Percentiles rank a stretch among this genome's conserved stretches.
Evolutionary conservation across 2,329 filamentous ascomycete genomes (phyloP).

Genomic region (Arthrocladium fulminans): DNA sequence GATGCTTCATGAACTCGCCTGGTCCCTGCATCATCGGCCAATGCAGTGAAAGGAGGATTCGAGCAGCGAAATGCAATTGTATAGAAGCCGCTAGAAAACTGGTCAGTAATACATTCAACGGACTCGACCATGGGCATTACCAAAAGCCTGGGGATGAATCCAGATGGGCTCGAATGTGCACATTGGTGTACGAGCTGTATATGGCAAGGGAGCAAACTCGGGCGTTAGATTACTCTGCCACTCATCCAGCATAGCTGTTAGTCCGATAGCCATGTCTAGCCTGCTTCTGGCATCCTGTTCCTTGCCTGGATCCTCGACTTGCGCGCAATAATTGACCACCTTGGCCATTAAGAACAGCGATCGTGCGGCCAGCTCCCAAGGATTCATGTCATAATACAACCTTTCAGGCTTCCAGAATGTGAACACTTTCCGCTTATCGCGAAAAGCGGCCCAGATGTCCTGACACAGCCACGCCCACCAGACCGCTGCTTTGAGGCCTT

Average conservation of each 20-base stretch:
- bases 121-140: too few relatives aligned
- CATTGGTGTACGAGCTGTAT: not conserved
- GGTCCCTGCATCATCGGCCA: conserved; percentile 22
- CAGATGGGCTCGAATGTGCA: conserved; percentile 20
- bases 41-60: conserved; percentile 21
- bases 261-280: conserved; percentile 15
- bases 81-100: conserved; percentile 24
- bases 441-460: conserved; percentile 27
- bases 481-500: conserved; percentile 23
- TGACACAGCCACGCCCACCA: conserved; percentile 29
- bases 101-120: too few relatives aligned
- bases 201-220: conserved; percentile 24
- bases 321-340: conserved; percentile 22
- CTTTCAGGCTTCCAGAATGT: conserved; percentile 24
- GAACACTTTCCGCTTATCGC: conserved; percentile 24
- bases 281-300: conserved; percentile 12
- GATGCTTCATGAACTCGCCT: conserved; percentile 17
- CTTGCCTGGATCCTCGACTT: conserved; percentile 7
- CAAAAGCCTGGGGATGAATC: conserved; percentile 24
- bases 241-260: conserved; percentile 22
- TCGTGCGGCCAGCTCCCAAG: conserved; percentile 18
- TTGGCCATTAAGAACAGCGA: conserved; percentile 22
- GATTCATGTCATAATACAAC: conserved; percentile 20
- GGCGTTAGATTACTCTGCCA: conserved; percentile 24
- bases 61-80: conserved; percentile 20